phyloP scores from a whole-genome alignment of 805 yeast genomes.

The Metschnikowia gelsemii region DNA sequence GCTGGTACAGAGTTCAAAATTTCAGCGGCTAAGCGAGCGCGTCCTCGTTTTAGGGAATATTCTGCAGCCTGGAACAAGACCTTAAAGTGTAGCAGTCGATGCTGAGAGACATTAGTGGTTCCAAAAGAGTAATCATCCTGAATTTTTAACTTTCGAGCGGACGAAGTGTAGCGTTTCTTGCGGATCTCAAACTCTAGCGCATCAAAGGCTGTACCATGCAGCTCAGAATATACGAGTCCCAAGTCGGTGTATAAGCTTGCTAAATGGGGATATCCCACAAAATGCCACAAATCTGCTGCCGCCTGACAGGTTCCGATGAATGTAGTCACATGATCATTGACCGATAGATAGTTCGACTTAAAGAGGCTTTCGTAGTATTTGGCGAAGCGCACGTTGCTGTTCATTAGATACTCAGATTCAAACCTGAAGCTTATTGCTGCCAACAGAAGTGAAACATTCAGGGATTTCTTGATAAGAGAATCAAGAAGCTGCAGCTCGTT shows the following conservation, averaged over 20 bases:
- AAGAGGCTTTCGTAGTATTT: conserved; percentile 54
- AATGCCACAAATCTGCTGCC: conserved; percentile 48
- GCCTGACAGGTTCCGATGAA: conserved; percentile 49
- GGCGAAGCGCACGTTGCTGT: conserved; percentile 49
- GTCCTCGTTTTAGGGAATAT: conserved; percentile 38
- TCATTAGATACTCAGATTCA: conserved; percentile 55
- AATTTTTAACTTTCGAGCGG: neutral
- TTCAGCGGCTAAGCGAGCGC: conserved; percentile 34
- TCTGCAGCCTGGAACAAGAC: conserved; percentile 39
- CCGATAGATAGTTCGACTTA: conserved; percentile 54
- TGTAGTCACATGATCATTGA: conserved; percentile 45
- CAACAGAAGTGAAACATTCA: conserved; percentile 45
- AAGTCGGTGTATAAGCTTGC: conserved; percentile 49
- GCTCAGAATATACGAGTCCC: conserved; percentile 41
- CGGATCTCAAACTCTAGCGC: conserved; percentile 27
- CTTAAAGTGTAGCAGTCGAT: conserved; percentile 42
- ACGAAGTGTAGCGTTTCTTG: conserved; percentile 39
- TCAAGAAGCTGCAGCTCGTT: conserved; percentile 66
- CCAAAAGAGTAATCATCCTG: neutral
- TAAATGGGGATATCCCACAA: conserved; percentile 49
- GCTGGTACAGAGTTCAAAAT: conserved; percentile 34
- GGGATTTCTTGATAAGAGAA: conserved; percentile 56
- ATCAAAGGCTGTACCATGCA: conserved; percentile 18
- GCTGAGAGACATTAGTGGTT: conserved; percentile 33
- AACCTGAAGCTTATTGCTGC: conserved; percentile 65